A percentile compares a stretch with the other conserved stretches of the same genome.
Evolutionary conservation across 345 rosid species (phyloP).

Genomic region (Clausena lansium): DNA sequence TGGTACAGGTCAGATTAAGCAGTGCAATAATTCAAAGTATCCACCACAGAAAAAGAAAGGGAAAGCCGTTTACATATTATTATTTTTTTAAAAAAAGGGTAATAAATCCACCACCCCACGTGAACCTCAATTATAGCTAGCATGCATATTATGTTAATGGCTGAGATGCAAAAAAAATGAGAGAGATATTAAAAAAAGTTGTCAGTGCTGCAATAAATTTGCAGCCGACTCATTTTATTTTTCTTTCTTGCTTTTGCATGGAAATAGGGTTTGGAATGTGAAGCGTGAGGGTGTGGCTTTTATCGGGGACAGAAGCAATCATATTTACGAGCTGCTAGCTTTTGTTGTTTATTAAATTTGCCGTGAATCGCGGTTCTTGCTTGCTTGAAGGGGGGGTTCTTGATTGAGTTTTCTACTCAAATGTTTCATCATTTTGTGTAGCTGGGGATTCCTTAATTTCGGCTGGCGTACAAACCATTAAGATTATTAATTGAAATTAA

Average conservation of each 20-base stretch:
- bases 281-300: background rate
- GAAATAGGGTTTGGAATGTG: background rate
- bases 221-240: too few relatives aligned
- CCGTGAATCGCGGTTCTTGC: slow-evolving; percentile 44
- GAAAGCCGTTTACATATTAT: background rate
- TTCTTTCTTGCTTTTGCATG: background rate
- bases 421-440: background rate
- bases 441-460: background rate
- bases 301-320: slow-evolving; percentile 35
- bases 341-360: background rate
- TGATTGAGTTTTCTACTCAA: slow-evolving; percentile 9
- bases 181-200: too few relatives aligned
- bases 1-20: background rate
- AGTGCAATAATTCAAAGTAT: background rate
- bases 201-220: background rate
- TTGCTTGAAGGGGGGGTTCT: slow-evolving; percentile 26
- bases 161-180: too few relatives aligned
- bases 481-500: too few relatives aligned
- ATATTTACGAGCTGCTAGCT: slow-evolving; percentile 11
- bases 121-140: too few relatives aligned
- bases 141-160: too few relatives aligned
- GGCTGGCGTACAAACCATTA: background rate
- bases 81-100: too few relatives aligned
- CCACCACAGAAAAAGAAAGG: background rate
- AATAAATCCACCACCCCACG: background rate